Evolutionary conservation across 2,329 filamentous ascomycete genomes (phyloP).

Genomic region (Periconia sp.): DNA sequence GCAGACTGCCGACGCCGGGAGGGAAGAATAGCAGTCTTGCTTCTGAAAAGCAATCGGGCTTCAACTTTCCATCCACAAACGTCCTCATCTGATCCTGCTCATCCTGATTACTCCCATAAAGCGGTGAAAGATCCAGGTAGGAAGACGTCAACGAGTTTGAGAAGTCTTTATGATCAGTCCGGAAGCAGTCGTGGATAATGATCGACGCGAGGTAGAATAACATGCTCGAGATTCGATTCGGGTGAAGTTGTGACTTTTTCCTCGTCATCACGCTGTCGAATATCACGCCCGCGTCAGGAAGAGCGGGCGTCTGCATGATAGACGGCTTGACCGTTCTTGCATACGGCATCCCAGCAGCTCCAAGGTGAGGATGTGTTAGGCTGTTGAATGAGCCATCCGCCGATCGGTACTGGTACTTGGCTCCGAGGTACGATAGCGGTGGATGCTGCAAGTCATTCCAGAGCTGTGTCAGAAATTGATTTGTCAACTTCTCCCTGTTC

Average conservation of each 20-base stretch:
- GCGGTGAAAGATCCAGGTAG: slow-evolving; percentile 74
- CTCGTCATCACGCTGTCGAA: slow-evolving; percentile 73
- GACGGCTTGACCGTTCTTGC: slow-evolving; percentile 68
- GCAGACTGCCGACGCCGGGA: slow-evolving; percentile 69
- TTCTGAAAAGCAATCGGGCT: slow-evolving; percentile 73
- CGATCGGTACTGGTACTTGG: slow-evolving; percentile 54
- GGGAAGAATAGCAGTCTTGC: slow-evolving; percentile 70
- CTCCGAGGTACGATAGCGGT: slow-evolving; percentile 52
- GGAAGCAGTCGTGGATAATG: slow-evolving; percentile 67
- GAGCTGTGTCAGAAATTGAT: slow-evolving; percentile 52
- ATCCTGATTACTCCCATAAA: slow-evolving; percentile 73
- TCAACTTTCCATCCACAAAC: slow-evolving; percentile 70
- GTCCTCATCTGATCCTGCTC: slow-evolving; percentile 71
- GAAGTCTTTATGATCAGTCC: slow-evolving; percentile 67
- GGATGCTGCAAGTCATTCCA: slow-evolving; percentile 58
- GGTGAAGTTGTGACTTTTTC: slow-evolving; percentile 67
- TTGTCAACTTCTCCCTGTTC: slow-evolving; percentile 49
- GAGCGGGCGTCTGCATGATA: slow-evolving; percentile 62
- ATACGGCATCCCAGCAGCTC: slow-evolving; percentile 70
- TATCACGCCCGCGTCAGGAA: slow-evolving; percentile 69
- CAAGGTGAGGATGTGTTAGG: slow-evolving; percentile 67
- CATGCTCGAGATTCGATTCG: slow-evolving; percentile 75
- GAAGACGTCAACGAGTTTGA: slow-evolving; percentile 72
- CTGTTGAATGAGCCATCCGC: slow-evolving; percentile 62
- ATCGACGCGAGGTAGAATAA: slow-evolving; percentile 78